These are phyloP conservation scores for Cryptococcus amylolentus DNA, from an alignment of 1,284 basidiomycete genomes.

Conservation along the genomic window DNA sequence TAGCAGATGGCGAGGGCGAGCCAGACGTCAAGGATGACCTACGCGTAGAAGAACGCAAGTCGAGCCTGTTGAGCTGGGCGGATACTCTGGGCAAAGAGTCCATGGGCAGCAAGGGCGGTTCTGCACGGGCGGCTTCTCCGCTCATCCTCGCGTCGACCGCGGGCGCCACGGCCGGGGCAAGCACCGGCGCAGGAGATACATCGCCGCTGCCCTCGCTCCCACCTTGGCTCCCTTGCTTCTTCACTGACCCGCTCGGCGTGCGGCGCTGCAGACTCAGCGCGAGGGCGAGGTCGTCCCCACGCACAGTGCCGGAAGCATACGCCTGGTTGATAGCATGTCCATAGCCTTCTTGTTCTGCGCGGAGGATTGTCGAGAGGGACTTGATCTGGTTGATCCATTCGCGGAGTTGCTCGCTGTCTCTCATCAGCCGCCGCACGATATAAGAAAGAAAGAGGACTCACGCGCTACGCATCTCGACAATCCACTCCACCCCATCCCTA, in stretches of 20 bases:
- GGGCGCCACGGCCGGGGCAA: too few relatives aligned
- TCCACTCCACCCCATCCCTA: slow-evolving; percentile 27
- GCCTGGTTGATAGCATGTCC: slow-evolving; percentile 26
- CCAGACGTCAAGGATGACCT: too few relatives aligned
- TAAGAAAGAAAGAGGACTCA: slow-evolving; percentile 8
- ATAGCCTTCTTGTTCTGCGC: slow-evolving; percentile 29
- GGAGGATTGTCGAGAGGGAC: slow-evolving; percentile 30
- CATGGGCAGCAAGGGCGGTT: too few relatives aligned
- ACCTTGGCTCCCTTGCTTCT: too few relatives aligned
- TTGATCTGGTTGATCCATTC: slow-evolving; percentile 40
- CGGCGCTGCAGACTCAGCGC: slow-evolving; percentile 16
- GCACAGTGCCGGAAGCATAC: slow-evolving; percentile 15
- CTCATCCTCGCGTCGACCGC: too few relatives aligned
- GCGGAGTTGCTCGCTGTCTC: slow-evolving; percentile 22
- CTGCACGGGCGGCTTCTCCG: too few relatives aligned
- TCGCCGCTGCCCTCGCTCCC: too few relatives aligned
- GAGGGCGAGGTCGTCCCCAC: slow-evolving; percentile 27
- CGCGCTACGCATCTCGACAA: slow-evolving; percentile 33
- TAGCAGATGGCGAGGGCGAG: too few relatives aligned
- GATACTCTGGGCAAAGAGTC: too few relatives aligned
- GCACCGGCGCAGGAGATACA: too few relatives aligned
- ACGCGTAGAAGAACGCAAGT: too few relatives aligned
- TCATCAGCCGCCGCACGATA: not conserved
- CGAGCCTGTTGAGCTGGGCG: too few relatives aligned
- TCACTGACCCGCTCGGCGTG: not conserved